A percentile compares a stretch with the other conserved stretches of the same genome.
Conservation (phyloP, 495 filamentous ascomycete genomes). For the Bacidia rubella region DNA sequence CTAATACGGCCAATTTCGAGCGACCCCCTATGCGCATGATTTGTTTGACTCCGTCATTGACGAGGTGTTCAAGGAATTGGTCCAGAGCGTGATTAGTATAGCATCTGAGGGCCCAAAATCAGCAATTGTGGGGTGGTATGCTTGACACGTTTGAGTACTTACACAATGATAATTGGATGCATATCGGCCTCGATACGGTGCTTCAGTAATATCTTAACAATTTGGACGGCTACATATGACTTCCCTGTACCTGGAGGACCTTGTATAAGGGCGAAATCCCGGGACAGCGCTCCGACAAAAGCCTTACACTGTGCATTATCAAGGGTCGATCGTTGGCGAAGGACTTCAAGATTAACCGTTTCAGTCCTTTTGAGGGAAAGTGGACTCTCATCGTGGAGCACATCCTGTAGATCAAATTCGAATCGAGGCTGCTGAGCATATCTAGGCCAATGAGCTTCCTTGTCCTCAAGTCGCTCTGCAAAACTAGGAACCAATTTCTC, state of each 20-base stretch:
- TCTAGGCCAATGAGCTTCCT: slow-evolving; percentile 32
- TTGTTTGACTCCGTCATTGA: slow-evolving; percentile 38
- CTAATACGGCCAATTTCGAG: slow-evolving; percentile 41
- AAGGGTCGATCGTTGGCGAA: slow-evolving; percentile 25
- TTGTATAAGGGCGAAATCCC: slow-evolving; percentile 53
- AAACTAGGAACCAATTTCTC: slow-evolving; percentile 39
- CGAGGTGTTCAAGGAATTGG: slow-evolving; percentile 53
- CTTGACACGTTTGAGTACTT: background rate
- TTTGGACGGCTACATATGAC: slow-evolving; percentile 41
- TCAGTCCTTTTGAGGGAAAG: slow-evolving; percentile 24
- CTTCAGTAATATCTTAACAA: slow-evolving; percentile 48
- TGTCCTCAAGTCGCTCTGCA: slow-evolving; percentile 24
- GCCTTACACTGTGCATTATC: slow-evolving; percentile 47
- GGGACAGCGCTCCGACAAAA: slow-evolving; percentile 41
- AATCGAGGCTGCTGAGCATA: slow-evolving; percentile 42
- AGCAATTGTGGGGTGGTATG: background rate
- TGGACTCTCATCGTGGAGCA: slow-evolving; percentile 29
- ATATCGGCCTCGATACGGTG: slow-evolving; percentile 36
- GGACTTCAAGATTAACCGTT: slow-evolving; percentile 28
- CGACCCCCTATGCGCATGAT: slow-evolving; percentile 60
- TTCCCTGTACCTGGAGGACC: slow-evolving; percentile 79
- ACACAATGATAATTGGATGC: slow-evolving; percentile 47
- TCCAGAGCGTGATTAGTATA: slow-evolving; percentile 68
- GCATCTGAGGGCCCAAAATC: slow-evolving; percentile 19
- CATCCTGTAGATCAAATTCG: slow-evolving; percentile 35